Evolutionary conservation across 495 filamentous ascomycete species (phyloP), one percentile per base, ranked within the genome.

Genomic region (Cenococcum geophilum): DNA sequence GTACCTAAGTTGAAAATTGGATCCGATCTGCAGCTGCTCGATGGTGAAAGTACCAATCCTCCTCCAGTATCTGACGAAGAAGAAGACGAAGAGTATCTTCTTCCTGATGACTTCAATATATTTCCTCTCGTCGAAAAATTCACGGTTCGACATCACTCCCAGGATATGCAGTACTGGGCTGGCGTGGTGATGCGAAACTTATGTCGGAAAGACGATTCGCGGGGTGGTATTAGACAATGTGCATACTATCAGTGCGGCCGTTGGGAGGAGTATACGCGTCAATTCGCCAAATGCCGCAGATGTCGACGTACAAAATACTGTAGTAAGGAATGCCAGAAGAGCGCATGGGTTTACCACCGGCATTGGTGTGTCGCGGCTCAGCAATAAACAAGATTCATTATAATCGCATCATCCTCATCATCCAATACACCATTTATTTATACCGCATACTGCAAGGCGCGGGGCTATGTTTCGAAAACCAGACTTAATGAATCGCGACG

Each of bases 301-400:
- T 98, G 93, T 76, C 86, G 93, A 64, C 86, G 93, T 62, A 98
- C 93, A 64, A 98, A 98, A 73, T 98, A 98, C 77, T 98, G 93
- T 85, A 96, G 91, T 82, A 98, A 98, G 76, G 93, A 97, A 70
- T 98, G 93, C 76, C 93, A 98, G 75, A 97, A 98, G 79, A 91
- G 89, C 65, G 93, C 93, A 9, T 98, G 93, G 93, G 89, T 93
- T 12, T 96, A 89, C 73, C 93, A 98, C 70, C 85, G 93, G 48
- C 92, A 97, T 75, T 98, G 93, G 93, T 98, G 93, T 74, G 86
- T 90, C 47, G 89, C 89, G 54, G 88, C 91, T 37, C 80, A 81
- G 27, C 62, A 66, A 42, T 54, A 59, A 60, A 50, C 22, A 47
- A 20, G 21, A 55, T 64, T 43, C 40, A 49, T 66, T 32, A 4